These are phyloP conservation scores for Parachaetomium inaequale DNA, from an alignment of 495 filamentous ascomycete species.

Conservation along the genomic window DNA sequence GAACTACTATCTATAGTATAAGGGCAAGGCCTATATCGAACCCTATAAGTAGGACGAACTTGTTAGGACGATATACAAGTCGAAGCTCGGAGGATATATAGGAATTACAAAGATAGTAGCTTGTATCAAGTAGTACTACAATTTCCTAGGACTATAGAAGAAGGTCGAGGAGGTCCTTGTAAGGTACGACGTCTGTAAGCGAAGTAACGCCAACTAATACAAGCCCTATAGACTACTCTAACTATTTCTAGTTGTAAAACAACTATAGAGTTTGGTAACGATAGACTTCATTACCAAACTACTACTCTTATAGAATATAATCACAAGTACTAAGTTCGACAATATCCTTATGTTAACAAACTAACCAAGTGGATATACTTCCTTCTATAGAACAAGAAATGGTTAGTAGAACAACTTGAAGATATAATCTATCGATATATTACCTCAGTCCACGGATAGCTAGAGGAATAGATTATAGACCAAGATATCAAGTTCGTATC, in stretches of 20 bases:
- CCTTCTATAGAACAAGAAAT: not conserved
- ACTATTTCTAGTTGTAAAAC: not conserved
- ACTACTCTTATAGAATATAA: not conserved
- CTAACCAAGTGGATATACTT: not conserved
- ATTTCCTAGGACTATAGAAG: not conserved
- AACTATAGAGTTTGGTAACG: no score
- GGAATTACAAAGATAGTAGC: no score
- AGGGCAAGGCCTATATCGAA: no score
- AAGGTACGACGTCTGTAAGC: not conserved
- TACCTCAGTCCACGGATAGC: not conserved
- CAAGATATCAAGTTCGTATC: not conserved
- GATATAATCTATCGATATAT: not conserved
- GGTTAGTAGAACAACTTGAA: not conserved
- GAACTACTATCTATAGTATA: no score
- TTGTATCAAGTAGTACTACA: not conserved
- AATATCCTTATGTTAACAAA: not conserved
- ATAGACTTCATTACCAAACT: no score
- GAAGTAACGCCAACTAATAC: not conserved
- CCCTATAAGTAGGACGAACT: no score
- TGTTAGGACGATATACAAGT: no score
- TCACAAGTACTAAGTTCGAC: not conserved
- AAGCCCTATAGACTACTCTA: not conserved
- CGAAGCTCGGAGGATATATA: no score
- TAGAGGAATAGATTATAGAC: not conserved
- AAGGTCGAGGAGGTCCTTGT: not conserved